Evolutionary conservation across 495 filamentous ascomycete species (phyloP), one percentile per base, ranked within the genome.

Genomic region (Podospora bellae-mahoneyi): DNA sequence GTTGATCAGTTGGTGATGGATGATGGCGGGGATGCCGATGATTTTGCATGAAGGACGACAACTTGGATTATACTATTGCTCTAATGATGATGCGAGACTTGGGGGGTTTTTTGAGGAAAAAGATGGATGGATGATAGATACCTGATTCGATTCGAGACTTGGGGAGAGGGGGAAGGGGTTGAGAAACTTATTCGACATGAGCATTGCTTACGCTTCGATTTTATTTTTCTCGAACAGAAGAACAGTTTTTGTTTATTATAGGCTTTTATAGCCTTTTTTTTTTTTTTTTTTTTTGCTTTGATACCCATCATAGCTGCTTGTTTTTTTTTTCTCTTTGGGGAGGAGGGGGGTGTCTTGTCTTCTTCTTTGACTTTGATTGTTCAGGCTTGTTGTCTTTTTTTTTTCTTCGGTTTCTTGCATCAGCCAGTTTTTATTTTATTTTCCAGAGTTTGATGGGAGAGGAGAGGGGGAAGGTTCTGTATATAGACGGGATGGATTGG

Each of bases 11-110:
- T 83, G 34, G 74, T 75, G 55, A 72, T 78, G 66, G 74, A 76
- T 57, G 76, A 77, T 30, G 77, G 71, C 28, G 79, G 71, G 26
- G 80, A 82, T 23, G 80, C 73, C 30, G 81, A 83, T 28, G 82
- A 84, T 60, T 84, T 84, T 73, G 73, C 77, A 68, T 79, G 71
- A 78, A 62, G 26, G 67, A 44, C 23, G 60, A 39, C 9, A 28
- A 23, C 23, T 23, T 23, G 23, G 23, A 23, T 23, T 23, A 23
- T 23, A 23, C 23, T 7, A 32, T 5, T 32, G 7, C 30, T 32
- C 30, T 32, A 48, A 69, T n/a, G 56, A 68, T 28, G 59, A 56
- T 30, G 26, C 32, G 20, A n/a, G 60, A 27, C 15, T 27, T 27
- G 56, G 9, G 15, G 2, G 5, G 9, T 10, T 32, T 32, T 32